These are phyloP conservation scores for Crotalaria pallida DNA, from an alignment of 306 rosid species.

Conservation along the genomic window DNA sequence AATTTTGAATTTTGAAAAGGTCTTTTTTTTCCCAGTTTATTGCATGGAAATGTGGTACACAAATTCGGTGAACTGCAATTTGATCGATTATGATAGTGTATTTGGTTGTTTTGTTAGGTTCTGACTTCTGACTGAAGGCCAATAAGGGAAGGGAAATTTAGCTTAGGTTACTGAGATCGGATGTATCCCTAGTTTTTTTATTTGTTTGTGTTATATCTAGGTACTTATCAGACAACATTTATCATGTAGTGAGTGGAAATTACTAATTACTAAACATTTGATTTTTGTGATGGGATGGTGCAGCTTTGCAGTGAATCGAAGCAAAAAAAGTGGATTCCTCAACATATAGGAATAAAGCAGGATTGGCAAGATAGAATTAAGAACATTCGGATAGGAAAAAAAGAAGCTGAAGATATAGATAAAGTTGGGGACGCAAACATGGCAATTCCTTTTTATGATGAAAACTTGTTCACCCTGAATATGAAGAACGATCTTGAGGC, in stretches of 20 bases:
- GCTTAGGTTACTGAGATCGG: background rate
- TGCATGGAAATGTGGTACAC: background rate
- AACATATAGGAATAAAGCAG: constrained; percentile 61
- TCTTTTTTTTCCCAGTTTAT: background rate
- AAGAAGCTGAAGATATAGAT: constrained; percentile 61
- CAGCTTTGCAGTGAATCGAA: constrained; percentile 50
- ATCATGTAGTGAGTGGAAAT: background rate
- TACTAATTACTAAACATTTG: background rate
- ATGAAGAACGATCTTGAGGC: constrained; percentile 81
- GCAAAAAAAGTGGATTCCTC: constrained; percentile 64
- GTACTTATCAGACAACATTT: background rate
- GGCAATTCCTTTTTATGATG: constrained; percentile 81
- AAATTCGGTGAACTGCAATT: background rate
- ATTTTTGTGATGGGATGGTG: constrained; percentile 27
- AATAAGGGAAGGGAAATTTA: background rate
- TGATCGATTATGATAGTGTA: background rate
- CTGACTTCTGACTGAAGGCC: background rate
- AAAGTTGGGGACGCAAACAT: constrained; percentile 56
- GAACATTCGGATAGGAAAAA: constrained; percentile 68
- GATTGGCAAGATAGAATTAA: constrained; percentile 90
- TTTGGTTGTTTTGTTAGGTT: constrained; percentile 7
- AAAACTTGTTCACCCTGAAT: constrained; percentile 68
- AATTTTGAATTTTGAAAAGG: background rate
- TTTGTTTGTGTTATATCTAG: background rate
- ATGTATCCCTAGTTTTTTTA: background rate